A percentile compares a stretch with the other conserved stretches of the same genome.
phyloP scores from a whole-genome alignment of 2,329 filamentous ascomycete genomes.

The Fusarium pilosicola region DNA sequence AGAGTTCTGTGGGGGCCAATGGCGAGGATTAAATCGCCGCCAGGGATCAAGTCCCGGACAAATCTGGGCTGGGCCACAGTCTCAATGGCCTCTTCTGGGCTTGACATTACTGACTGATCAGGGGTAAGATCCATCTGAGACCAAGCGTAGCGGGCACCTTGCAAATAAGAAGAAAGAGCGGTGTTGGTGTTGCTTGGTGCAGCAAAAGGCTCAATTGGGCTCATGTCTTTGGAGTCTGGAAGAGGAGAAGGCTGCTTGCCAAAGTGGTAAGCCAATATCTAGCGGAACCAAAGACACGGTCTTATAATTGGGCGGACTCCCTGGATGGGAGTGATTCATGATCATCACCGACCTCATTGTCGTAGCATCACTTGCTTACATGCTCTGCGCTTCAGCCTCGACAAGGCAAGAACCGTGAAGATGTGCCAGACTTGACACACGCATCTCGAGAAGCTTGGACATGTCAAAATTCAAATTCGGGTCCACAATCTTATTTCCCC shows the following conservation, averaged over 20 bases:
- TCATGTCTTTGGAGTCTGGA: neutral
- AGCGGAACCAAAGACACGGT: neutral
- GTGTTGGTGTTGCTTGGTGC: neutral
- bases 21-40: conserved; percentile 32
- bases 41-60: neutral
- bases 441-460: neutral
- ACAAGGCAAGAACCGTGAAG: neutral
- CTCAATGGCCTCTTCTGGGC: neutral
- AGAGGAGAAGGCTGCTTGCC: neutral
- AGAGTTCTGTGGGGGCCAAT: conserved; percentile 15
- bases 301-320: neutral
- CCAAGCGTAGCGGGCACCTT: conserved; percentile 3
- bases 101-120: neutral
- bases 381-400: neutral
- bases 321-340: neutral
- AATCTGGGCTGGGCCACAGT: neutral
- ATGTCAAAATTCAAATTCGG: neutral
- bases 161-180: neutral
- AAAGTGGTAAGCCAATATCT: neutral
- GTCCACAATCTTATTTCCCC: neutral
- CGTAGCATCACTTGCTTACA: neutral
- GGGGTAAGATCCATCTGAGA: neutral
- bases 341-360: neutral
- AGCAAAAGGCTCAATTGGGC: neutral
- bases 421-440: neutral